Percentiles rank a stretch among this genome's conserved stretches.
Evolutionary conservation across 306 rosid genomes (phyloP).

Genomic region (Cucurbita argyrosperma): DNA sequence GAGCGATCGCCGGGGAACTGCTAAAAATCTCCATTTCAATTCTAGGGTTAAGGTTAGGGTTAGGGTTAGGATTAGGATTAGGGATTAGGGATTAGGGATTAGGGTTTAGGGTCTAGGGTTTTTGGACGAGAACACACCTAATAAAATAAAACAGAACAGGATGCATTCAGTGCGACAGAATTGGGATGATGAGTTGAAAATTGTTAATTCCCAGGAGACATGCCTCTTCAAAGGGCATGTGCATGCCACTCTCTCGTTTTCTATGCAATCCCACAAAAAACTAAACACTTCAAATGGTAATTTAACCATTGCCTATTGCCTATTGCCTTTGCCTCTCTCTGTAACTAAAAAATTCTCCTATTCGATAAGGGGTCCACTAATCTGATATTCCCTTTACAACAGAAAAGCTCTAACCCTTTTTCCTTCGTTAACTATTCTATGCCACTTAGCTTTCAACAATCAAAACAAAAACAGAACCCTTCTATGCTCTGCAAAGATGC

Average conservation of each 20-base stretch:
- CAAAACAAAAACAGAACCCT: background rate
- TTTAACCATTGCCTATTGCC: background rate
- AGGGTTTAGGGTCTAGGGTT: too few relatives aligned
- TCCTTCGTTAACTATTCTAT: background rate
- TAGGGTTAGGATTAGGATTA: background rate
- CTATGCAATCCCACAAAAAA: slow-evolving; percentile 5
- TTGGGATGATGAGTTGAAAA: slow-evolving; percentile 11
- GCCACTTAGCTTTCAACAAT: background rate
- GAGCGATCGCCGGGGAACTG: slow-evolving; percentile 97
- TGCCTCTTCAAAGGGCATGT: slow-evolving; percentile 23
- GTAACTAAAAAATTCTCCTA: background rate
- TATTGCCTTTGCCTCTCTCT: background rate
- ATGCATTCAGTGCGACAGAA: background rate
- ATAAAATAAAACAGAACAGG: background rate
- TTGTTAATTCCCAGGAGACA: slow-evolving; percentile 18
- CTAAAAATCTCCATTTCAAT: slow-evolving; percentile 1
- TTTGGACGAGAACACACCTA: too few relatives aligned
- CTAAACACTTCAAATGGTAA: background rate
- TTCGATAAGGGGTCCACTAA: background rate
- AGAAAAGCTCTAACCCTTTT: background rate
- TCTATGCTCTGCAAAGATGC: background rate
- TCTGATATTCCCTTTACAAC: background rate
- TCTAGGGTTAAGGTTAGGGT: slow-evolving; percentile 4
- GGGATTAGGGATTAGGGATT: too few relatives aligned
- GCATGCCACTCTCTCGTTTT: slow-evolving; percentile 33